These are phyloP conservation scores for Paecilomyces niveus DNA, from an alignment of 2,329 filamentous ascomycete genomes.

Conservation along the genomic window DNA sequence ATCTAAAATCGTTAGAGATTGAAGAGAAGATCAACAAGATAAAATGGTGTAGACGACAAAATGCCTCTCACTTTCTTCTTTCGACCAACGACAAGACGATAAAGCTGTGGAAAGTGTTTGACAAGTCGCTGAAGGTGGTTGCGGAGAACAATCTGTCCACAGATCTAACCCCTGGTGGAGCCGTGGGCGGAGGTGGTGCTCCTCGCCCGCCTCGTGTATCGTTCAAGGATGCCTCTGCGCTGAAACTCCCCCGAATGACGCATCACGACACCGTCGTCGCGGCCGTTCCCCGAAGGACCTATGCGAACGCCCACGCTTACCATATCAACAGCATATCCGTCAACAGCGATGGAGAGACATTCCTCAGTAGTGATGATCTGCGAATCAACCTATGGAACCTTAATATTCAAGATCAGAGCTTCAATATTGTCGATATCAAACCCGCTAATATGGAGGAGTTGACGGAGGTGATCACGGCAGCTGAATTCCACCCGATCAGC, in stretches of 20 bases:
- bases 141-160: slow-evolving; percentile 97
- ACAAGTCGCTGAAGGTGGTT: slow-evolving; percentile 98
- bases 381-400: slow-evolving; percentile 98
- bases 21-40: slow-evolving; percentile 99
- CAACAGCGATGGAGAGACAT: slow-evolving; percentile 98
- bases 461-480: slow-evolving; percentile 96
- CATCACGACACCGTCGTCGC: slow-evolving; percentile 98
- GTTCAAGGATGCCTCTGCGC: slow-evolving; percentile 72
- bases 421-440: slow-evolving; percentile 99
- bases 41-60: slow-evolving; percentile 98
- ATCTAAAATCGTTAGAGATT: slow-evolving; percentile 97
- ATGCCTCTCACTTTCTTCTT: slow-evolving; percentile 94
- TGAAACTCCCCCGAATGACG: slow-evolving; percentile 92
- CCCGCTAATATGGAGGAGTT: slow-evolving; percentile 99
- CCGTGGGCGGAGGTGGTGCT: slow-evolving; percentile 67
- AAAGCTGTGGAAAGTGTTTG: slow-evolving; percentile 99
- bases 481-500: slow-evolving; percentile 92
- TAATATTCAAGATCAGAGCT: slow-evolving; percentile 98
- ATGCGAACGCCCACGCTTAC: slow-evolving; percentile 97
- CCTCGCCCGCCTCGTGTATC: slow-evolving; percentile 64
- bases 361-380: slow-evolving; percentile 96
- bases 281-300: slow-evolving; percentile 89
- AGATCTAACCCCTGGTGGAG: slow-evolving; percentile 73
- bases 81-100: slow-evolving; percentile 99
- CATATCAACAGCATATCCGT: slow-evolving; percentile 99